phyloP scores from a whole-genome alignment of 108 stramenopile species.

The Skeletonema menzelii region DNA sequence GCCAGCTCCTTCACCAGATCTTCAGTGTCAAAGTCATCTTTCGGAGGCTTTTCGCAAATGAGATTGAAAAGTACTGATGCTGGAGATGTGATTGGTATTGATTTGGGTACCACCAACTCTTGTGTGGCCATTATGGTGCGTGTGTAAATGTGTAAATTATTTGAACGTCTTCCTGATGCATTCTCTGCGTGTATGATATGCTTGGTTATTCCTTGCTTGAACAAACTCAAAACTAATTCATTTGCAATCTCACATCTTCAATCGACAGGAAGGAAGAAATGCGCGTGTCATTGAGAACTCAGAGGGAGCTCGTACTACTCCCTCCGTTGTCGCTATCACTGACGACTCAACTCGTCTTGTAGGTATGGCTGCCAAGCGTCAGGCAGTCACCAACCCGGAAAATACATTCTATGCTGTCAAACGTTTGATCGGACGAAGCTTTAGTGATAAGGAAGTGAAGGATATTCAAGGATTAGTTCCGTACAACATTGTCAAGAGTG shows the following conservation, averaged over 20 bases:
- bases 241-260: neutral
- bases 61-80: constrained; percentile 69
- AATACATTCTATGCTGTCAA: constrained; percentile 99
- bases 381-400: constrained; percentile 99
- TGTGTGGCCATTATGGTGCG: constrained; percentile 99
- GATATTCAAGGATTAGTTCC: constrained; percentile 92
- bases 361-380: constrained; percentile 96
- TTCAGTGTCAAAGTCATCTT: constrained; percentile 8
- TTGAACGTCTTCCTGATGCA: neutral
- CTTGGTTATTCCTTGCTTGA: neutral
- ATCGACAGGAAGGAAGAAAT: constrained; percentile 85
- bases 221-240: neutral
- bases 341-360: constrained; percentile 93
- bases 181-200: neutral
- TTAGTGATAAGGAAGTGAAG: constrained; percentile 91
- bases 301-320: constrained; percentile 99
- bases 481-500: constrained; percentile 95
- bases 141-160: constrained; percentile 7
- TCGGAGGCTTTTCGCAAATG: constrained; percentile 9
- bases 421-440: constrained; percentile 96
- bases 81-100: constrained; percentile 99
- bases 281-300: constrained; percentile 99
- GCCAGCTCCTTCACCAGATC: constrained; percentile 4
- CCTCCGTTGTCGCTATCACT: constrained; percentile 95
- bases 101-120: constrained; percentile 99